A percentile compares a stretch with the other conserved stretches of the same genome.
phyloP scores from a whole-genome alignment of 2,329 filamentous ascomycete species.

The Teratosphaeria gauchensis region DNA sequence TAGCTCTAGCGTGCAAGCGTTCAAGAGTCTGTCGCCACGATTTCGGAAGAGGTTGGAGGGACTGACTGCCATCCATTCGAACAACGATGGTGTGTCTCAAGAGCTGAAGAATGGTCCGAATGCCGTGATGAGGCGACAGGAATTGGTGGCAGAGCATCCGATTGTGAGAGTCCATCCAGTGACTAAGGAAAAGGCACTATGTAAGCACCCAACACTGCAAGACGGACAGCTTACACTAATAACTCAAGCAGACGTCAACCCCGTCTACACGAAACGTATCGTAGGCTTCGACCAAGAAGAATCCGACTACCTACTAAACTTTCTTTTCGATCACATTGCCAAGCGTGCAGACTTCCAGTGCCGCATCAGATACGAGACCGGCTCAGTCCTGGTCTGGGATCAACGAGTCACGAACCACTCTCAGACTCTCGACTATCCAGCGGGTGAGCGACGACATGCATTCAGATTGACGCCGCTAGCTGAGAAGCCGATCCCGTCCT shows the following conservation, averaged over 20 bases:
- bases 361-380: slow-evolving; percentile 15
- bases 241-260: too few relatives aligned
- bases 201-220: too few relatives aligned
- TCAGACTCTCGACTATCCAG: slow-evolving; percentile 18
- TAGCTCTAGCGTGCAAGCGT: too few relatives aligned
- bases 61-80: too few relatives aligned
- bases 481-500: slow-evolving; percentile 15
- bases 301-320: slow-evolving; percentile 57
- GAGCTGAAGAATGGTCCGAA: slow-evolving; percentile 40
- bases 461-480: slow-evolving; percentile 20
- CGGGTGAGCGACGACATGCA: slow-evolving; percentile 17
- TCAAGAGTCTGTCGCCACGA: too few relatives aligned
- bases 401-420: slow-evolving; percentile 11
- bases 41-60: too few relatives aligned
- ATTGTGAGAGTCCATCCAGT: slow-evolving; percentile 55
- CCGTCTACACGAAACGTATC: too few relatives aligned
- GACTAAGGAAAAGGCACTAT: slow-evolving; percentile 72
- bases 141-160: background rate
- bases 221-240: too few relatives aligned
- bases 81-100: too few relatives aligned
- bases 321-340: slow-evolving; percentile 43
- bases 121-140: slow-evolving; percentile 49
- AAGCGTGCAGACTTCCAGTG: slow-evolving; percentile 16
- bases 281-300: too few relatives aligned
- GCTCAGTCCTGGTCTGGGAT: slow-evolving; percentile 16